phyloP scores from a whole-genome alignment of 495 filamentous ascomycete genomes.

The Tuber indicum region DNA sequence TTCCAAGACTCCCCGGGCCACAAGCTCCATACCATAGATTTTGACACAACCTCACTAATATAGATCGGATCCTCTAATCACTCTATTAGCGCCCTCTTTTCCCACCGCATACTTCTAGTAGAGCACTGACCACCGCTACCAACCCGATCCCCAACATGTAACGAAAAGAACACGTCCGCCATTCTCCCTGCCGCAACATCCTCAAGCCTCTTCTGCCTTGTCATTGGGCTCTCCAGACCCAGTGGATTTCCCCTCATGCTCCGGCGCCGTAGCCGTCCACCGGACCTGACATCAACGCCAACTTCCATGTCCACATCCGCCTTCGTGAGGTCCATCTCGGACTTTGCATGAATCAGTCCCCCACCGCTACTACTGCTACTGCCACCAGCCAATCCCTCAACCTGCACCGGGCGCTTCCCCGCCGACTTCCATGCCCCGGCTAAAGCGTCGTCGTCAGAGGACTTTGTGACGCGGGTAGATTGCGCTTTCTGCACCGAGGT shows the following conservation, averaged over 20 bases:
- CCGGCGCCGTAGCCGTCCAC: conserved; percentile 15
- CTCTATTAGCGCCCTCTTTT: conserved; percentile 40
- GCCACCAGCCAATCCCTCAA: conserved; percentile 9
- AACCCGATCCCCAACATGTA: conserved; percentile 52
- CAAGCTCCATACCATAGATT: conserved; percentile 54
- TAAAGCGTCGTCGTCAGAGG: conserved; percentile 79
- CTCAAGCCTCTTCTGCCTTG: conserved; percentile 67
- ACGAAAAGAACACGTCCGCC: conserved; percentile 79
- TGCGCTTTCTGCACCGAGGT: conserved; percentile 47
- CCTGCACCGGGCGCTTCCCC: conserved; percentile 50
- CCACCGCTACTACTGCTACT: not conserved
- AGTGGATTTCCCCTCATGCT: conserved; percentile 24
- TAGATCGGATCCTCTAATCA: conserved; percentile 65
- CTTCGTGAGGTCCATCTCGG: conserved; percentile 61
- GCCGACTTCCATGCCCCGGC: conserved; percentile 59
- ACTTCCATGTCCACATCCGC: conserved; percentile 5
- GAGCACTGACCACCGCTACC: conserved; percentile 19
- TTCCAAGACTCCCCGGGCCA: not conserved
- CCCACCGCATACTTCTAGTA: conserved; percentile 4
- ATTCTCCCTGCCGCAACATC: conserved; percentile 63
- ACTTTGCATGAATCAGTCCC: conserved; percentile 54
- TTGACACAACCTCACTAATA: conserved; percentile 74
- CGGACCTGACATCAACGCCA: not conserved
- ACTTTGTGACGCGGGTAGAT: conserved; percentile 57
- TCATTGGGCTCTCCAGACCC: conserved; percentile 15